Base-by-base conservation (phyloP, 179 eudicot genomes). In the Actinidia chinensis region DNA sequence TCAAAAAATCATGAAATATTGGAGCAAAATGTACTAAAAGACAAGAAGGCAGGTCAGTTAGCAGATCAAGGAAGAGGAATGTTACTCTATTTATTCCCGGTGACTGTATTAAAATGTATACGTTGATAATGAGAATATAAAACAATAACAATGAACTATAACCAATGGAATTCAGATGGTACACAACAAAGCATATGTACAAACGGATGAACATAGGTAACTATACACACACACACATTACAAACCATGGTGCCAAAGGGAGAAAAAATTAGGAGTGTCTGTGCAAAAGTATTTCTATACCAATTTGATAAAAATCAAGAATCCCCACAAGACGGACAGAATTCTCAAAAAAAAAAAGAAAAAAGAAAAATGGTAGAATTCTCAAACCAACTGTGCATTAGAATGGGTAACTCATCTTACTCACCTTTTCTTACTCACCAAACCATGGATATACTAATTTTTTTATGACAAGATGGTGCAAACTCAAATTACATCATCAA, bases 401-500 rank as follows among this genome's bases (percentile, higher is more conserved):
- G 43, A 44, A 44, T 43, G 18, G 71, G 64, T 5, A 73, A 54
- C 48, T 36, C 76, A 73, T 25, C 47, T 64, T 46, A 28, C 59
- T 60, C 74, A 95, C 99, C 99, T 93, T 86, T 93, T 93, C 95
- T 86, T 95, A 93, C 81, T 93, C 98, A 1, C 98, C 98, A 87
- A 95, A 93, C 99, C 99, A 95, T 36, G 97, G 92, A 87, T 84
- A 89, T n/a, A n/a, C n/a, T n/a, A n/a, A n/a, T n/a, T n/a, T n/a
- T n/a, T n/a, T n/a, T n/a, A n/a, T n/a, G n/a, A n/a, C n/a, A n/a
- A n/a, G n/a, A n/a, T n/a, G n/a, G n/a, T n/a, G n/a, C n/a, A n/a
- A n/a, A n/a, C n/a, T n/a, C n/a, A n/a, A n/a, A n/a, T n/a, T n/a
- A n/a, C n/a, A n/a, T n/a, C n/a, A n/a, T n/a, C n/a, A n/a, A n/a